Evolutionary conservation across 2,329 filamentous ascomycete species (phyloP), one percentile per base, ranked within the genome.

Genomic region (Neoscytalidium dimidiatum): DNA sequence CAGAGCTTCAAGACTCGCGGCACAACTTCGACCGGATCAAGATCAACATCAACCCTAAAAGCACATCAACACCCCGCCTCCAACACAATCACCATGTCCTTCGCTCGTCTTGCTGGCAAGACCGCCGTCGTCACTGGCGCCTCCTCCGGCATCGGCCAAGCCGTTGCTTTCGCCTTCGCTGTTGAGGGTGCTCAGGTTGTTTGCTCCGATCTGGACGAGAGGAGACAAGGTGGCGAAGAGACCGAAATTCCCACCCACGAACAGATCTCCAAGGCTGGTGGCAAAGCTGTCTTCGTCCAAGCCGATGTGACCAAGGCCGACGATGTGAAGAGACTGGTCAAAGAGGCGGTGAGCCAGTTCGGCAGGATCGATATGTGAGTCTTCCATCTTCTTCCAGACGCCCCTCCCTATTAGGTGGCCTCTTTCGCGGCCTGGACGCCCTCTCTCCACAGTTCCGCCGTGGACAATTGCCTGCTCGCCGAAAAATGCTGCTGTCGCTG

Each of bases 91-190:
- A 61, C 26, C 41, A 48, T 49, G 57, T 49, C 57, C 28, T 63
- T 48, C 7, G 33, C 33, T 44, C 61, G 61, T 35, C 63, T 65
- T 38, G 28, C 44, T 33, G 44, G 35, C 7, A 71, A 73, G 64
- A 67, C 74, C 14, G 72, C 73, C 11, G 68, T 76, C 21, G 67
- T 77, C 14, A 77, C 74, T 66, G 74, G 73, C 64, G 72, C 73
- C 7, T 70, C 75, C 63, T 68, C 70, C 49, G 74, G 75, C 29
- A 72, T 75, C 38, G 75, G 73, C 51, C 69, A 71, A 69, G 75
- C 75, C 33, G 60, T 66, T 26, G 56, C 64, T 23, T 58, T 66
- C 9, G 28, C 49, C 14, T 56, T 46, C 57, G 6, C 13, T 38
- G 17, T n/a, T 8, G 57, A 66, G 29, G 71, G 71, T 21, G 70